phyloP scores from a whole-genome alignment of 1,284 basidiomycete species.

The Ganoderma lucidum region DNA sequence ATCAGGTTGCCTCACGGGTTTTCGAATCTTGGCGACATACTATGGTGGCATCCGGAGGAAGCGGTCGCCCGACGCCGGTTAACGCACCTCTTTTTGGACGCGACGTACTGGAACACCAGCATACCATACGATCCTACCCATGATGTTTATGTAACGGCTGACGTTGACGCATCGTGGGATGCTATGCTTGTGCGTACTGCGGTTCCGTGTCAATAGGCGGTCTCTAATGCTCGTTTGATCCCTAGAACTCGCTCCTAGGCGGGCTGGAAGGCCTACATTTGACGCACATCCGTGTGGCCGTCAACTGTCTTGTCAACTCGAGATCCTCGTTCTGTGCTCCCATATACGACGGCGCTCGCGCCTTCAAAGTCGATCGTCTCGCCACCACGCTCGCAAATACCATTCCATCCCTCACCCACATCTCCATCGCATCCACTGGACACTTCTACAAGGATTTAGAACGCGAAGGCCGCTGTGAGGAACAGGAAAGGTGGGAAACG shows the following conservation, averaged over 20 bases:
- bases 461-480: too few relatives aligned
- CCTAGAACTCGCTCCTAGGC: neutral
- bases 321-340: neutral
- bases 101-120: too few relatives aligned
- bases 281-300: neutral
- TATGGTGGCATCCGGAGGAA: too few relatives aligned
- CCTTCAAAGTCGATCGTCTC: neutral
- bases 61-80: too few relatives aligned
- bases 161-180: neutral
- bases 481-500: neutral
- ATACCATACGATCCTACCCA: too few relatives aligned
- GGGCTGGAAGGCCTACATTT: neutral
- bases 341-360: neutral
- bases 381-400: neutral
- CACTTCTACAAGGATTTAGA: too few relatives aligned
- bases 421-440: neutral
- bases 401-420: neutral
- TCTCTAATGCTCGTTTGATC: neutral
- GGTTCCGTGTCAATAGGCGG: neutral
- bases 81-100: too few relatives aligned
- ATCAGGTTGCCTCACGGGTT: too few relatives aligned
- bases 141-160: neutral
- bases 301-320: neutral
- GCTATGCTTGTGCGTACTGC: too few relatives aligned
- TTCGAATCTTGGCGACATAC: too few relatives aligned